Conservation (phyloP, 768 basidiomycete genomes). For the Tricholoma hemisulphureum region DNA sequence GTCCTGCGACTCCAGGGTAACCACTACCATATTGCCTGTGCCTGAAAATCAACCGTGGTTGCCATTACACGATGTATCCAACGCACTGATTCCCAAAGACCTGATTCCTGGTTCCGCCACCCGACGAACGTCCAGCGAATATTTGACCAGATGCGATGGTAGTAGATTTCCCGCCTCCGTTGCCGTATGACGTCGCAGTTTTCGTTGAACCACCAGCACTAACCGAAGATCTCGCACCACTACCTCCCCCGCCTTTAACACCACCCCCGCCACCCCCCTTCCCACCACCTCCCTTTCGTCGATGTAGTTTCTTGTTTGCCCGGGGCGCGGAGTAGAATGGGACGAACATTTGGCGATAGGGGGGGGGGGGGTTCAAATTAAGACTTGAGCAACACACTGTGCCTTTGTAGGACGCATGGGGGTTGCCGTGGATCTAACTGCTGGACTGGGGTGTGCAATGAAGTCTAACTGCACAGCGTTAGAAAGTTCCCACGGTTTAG, state of each 20-base stretch:
- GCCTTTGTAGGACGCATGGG: too few relatives aligned
- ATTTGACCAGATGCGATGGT: constrained; percentile 37
- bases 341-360: constrained; percentile 24
- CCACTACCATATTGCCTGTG: constrained; percentile 54
- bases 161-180: constrained; percentile 22
- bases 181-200: constrained; percentile 13
- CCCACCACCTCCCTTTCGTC: constrained; percentile 34
- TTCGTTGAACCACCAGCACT: constrained; percentile 12
- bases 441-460: too few relatives aligned
- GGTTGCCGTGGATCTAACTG: too few relatives aligned
- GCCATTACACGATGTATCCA: background rate
- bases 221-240: constrained; percentile 7
- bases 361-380: background rate
- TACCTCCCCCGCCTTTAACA: background rate
- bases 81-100: constrained; percentile 41
- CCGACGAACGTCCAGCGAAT: constrained; percentile 41
- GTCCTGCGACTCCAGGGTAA: constrained; percentile 42
- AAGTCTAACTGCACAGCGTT: too few relatives aligned
- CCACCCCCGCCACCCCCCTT: constrained; percentile 18
- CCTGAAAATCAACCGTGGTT: background rate
- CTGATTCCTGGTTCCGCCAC: constrained; percentile 44
- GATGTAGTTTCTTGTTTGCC: constrained; percentile 9
- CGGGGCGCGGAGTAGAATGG: constrained; percentile 22
- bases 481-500: too few relatives aligned
- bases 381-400: background rate